Base-by-base conservation (phyloP, 2,329 filamentous ascomycete species). In the Tolypocladium cylindrosporum region DNA sequence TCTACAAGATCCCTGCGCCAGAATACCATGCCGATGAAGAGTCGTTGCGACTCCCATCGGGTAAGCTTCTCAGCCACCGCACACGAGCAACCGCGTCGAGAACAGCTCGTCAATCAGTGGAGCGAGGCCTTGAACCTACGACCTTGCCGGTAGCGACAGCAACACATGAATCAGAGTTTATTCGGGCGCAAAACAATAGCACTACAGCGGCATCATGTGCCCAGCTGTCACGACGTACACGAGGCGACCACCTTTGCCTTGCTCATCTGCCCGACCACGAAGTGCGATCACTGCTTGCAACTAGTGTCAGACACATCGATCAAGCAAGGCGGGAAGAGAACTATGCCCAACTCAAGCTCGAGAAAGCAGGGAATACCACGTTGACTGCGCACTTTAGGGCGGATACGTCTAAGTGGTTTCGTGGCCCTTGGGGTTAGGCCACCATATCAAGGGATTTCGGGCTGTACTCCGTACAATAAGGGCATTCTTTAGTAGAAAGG, bases 1-100 rank as follows among this genome's bases (percentile, higher is more conserved):
- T 79, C 55, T 78, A 75, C 58, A 67, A 74, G n/a, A 63, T 70
- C 36, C 56, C 63, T 39, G 37, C n/a, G 36, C 39, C n/a, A 27
- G 41, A 36, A 21, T 60, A 59, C n/a, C 55, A 58, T 24, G 57
- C 57, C 45, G 55, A 61, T 48, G 56, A 48, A 24, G 43, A 48
- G 43, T 48, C 43, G 13, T 16, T 48, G 24, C 65, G 66, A 3
- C 58, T 76, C 1, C 67, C 72, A 0, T 75, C 73, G 0, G 72
- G 74, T 5, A 73, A 68, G 31, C 65, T 70, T 8, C 64, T 75
- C 8, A 65, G 66, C 13, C 66, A 66, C 51, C 67, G 60, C 31
- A 27, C 43, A 11, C 43, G 24, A 27, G 43, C 14, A 14, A 9
- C 43, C 14, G 43, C 43, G 21, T 24, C 42, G 24, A 48, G 43